phyloP scores from a whole-genome alignment of 1,284 basidiomycete species.

The Mycosarcoma maydis region DNA sequence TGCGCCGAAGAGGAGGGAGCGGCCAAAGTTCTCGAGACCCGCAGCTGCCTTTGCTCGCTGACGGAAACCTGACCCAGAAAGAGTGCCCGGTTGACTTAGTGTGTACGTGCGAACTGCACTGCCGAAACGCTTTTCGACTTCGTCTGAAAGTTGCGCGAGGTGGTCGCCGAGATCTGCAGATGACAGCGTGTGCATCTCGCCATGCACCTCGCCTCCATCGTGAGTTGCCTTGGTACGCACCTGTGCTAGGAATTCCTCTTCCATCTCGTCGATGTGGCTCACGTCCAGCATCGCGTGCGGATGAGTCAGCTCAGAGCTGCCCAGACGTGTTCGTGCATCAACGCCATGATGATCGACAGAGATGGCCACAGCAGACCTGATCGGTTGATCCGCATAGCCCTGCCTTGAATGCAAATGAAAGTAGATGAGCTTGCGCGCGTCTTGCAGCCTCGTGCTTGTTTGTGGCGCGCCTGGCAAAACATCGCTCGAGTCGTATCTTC shows the following conservation, averaged over 20 bases:
- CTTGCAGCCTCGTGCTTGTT: slow-evolving; percentile 4
- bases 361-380: slow-evolving; percentile 38
- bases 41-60: slow-evolving; percentile 52
- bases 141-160: slow-evolving; percentile 32
- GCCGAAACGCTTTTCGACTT: slow-evolving; percentile 37
- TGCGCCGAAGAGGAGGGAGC: slow-evolving; percentile 46
- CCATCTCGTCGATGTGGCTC: slow-evolving; percentile 42
- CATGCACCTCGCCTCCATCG: slow-evolving; percentile 16
- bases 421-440: slow-evolving; percentile 51
- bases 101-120: slow-evolving; percentile 8
- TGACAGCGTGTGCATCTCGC: slow-evolving; percentile 26
- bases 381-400: slow-evolving; percentile 34
- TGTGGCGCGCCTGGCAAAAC: slow-evolving; percentile 4
- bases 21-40: slow-evolving; percentile 53
- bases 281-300: slow-evolving; percentile 53
- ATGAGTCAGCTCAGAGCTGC: slow-evolving; percentile 31
- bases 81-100: slow-evolving; percentile 32
- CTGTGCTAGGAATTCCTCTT: slow-evolving; percentile 36
- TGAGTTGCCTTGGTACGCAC: slow-evolving; percentile 36
- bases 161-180: slow-evolving; percentile 33
- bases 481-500: slow-evolving; percentile 7
- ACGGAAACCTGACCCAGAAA: slow-evolving; percentile 33
- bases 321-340: slow-evolving; percentile 1
- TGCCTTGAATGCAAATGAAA: slow-evolving; percentile 52
- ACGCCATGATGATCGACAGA: slow-evolving; percentile 1